Evolutionary conservation across 1,139 yeast species (phyloP).

Genomic region (Tardiomyces digboiensis): DNA sequence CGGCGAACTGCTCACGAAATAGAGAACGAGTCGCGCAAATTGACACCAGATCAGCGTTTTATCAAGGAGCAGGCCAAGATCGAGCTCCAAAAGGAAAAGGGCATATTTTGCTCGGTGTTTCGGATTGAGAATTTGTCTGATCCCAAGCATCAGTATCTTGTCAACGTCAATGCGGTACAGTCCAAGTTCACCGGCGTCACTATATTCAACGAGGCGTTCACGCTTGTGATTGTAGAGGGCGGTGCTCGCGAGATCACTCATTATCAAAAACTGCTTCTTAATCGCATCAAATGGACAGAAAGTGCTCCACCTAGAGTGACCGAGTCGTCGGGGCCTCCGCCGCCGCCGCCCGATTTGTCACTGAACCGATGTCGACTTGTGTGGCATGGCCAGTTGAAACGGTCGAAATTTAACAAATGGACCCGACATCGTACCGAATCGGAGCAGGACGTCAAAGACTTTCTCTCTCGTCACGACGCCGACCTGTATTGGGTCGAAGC

Average conservation of each 20-base stretch:
- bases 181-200: conserved; percentile 53
- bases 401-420: conserved; percentile 53
- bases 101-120: conserved; percentile 52
- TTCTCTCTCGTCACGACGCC: conserved; percentile 40
- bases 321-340: conserved; percentile 5
- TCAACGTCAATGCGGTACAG: conserved; percentile 75
- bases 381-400: conserved; percentile 70
- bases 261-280: conserved; percentile 51
- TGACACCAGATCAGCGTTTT: conserved; percentile 47
- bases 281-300: conserved; percentile 65
- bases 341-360: conserved; percentile 30
- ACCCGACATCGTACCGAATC: conserved; percentile 38
- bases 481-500: conserved; percentile 49
- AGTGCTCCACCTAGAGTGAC: conserved; percentile 24
- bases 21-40: conserved; percentile 51
- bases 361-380: conserved; percentile 44
- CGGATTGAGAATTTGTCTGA: conserved; percentile 44
- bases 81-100: conserved; percentile 43
- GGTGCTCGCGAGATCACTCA: conserved; percentile 49
- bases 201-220: conserved; percentile 35
- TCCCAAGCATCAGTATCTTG: conserved; percentile 61
- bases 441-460: conserved; percentile 46
- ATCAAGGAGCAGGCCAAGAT: conserved; percentile 36
- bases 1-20: conserved; percentile 49
- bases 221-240: conserved; percentile 66